These are phyloP conservation scores for Wickerhamomyces subpelliculosus DNA, from an alignment of 805 yeast genomes.

Conservation along the genomic window DNA sequence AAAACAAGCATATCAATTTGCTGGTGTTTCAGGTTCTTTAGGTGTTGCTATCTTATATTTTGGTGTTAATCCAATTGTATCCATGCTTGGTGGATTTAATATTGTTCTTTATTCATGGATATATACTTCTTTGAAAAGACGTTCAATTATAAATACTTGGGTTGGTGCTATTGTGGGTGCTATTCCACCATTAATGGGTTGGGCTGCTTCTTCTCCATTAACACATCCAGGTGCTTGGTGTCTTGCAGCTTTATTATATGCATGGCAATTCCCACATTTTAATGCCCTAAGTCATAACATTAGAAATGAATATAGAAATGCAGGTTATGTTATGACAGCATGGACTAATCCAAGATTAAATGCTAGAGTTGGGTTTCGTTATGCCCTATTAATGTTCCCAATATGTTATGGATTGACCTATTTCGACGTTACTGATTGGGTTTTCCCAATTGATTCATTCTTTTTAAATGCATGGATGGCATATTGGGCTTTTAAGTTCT, in stretches of 20 bases:
- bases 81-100: constrained; percentile 71
- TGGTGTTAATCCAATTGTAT: constrained; percentile 86
- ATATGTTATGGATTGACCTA: constrained; percentile 77
- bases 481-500: constrained; percentile 71
- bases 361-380: constrained; percentile 88
- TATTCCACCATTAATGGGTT: constrained; percentile 97
- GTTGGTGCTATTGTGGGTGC: constrained; percentile 99
- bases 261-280: constrained; percentile 99
- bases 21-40: constrained; percentile 60
- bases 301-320: constrained; percentile 79
- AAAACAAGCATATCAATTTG: constrained; percentile 72
- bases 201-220: constrained; percentile 87
- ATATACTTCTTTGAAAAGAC: constrained; percentile 85
- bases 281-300: constrained; percentile 86
- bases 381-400: constrained; percentile 91
- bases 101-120: constrained; percentile 82
- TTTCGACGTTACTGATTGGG: constrained; percentile 75
- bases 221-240: constrained; percentile 93
- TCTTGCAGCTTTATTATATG: constrained; percentile 79
- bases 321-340: constrained; percentile 98
- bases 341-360: constrained; percentile 86
- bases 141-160: constrained; percentile 89
- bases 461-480: constrained; percentile 82
- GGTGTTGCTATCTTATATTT: constrained; percentile 64
- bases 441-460: constrained; percentile 75